Conservation (phyloP, 2,329 filamentous ascomycete species). For the Fusarium scirpi region DNA sequence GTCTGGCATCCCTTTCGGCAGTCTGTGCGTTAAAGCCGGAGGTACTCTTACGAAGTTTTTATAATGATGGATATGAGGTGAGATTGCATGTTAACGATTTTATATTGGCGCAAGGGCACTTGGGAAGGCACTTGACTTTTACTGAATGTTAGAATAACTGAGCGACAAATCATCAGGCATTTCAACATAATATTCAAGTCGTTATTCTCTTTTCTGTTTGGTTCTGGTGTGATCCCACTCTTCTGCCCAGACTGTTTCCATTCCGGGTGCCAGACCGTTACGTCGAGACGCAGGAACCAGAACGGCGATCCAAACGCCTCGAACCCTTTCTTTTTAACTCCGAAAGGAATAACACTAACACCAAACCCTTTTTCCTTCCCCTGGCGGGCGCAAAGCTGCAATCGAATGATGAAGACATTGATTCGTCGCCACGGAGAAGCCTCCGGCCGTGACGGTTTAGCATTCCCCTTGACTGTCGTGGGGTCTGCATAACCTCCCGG, state of each 20-base stretch:
- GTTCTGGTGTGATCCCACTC: background rate
- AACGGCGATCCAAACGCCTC: slow-evolving; percentile 1
- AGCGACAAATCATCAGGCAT: slow-evolving; percentile 9
- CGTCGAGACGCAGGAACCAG: background rate
- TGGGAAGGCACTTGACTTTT: slow-evolving; percentile 18
- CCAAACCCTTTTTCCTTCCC: background rate
- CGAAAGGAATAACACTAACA: slow-evolving; percentile 3
- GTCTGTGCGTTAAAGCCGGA: background rate
- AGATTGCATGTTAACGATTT: slow-evolving; percentile 21
- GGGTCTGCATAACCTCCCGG: slow-evolving; percentile 34
- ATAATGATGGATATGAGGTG: slow-evolving; percentile 2
- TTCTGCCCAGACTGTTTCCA: background rate
- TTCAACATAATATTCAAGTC: slow-evolving; percentile 34
- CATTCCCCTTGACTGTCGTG: background rate
- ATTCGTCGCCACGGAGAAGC: slow-evolving; percentile 47
- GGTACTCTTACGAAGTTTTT: background rate
- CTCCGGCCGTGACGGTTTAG: slow-evolving; percentile 48
- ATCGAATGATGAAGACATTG: slow-evolving; percentile 63
- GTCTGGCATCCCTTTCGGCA: background rate
- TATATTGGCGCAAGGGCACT: slow-evolving; percentile 16
- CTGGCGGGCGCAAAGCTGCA: slow-evolving; percentile 18
- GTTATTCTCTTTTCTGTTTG: slow-evolving; percentile 20
- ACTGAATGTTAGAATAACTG: slow-evolving; percentile 20
- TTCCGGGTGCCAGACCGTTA: background rate
- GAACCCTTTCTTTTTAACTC: background rate